A percentile compares a stretch with the other conserved stretches of the same genome.
Evolutionary conservation across 805 yeast genomes (phyloP).

Genomic region (Candida awuae): DNA sequence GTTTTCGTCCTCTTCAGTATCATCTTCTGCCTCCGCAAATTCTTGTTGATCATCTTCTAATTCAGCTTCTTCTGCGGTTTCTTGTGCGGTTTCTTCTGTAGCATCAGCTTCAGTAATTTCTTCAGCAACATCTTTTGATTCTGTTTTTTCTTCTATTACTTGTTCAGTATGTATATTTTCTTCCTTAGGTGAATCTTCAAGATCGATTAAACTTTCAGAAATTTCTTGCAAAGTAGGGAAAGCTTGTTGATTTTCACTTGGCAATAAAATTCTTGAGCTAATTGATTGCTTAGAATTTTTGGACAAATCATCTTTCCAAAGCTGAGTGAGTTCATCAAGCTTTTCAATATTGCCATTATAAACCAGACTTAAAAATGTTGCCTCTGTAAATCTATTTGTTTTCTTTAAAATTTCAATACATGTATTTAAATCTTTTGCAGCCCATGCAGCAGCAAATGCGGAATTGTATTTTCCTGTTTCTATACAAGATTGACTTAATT

Average conservation of each 20-base stretch:
- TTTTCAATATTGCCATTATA: conserved; percentile 44
- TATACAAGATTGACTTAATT: conserved; percentile 61
- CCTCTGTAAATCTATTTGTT: conserved; percentile 73
- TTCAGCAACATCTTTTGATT: conserved; percentile 12
- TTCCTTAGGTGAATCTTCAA: conserved; percentile 10
- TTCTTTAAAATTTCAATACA: conserved; percentile 59
- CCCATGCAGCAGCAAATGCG: conserved; percentile 90
- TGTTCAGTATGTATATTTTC: neutral
- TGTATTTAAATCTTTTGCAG: conserved; percentile 57
- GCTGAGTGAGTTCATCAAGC: conserved; percentile 38
- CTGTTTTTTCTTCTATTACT: conserved; percentile 13
- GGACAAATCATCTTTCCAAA: conserved; percentile 61
- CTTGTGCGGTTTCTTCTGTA: conserved; percentile 16
- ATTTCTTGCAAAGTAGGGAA: conserved; percentile 37
- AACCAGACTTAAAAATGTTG: conserved; percentile 69
- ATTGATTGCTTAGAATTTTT: conserved; percentile 45
- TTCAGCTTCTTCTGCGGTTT: conserved; percentile 11
- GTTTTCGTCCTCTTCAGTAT: conserved; percentile 11
- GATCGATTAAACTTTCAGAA: conserved; percentile 22
- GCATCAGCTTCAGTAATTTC: too few species aligned
- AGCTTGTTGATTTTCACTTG: conserved; percentile 28
- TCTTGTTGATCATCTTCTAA: conserved; percentile 3
- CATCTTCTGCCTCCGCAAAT: conserved; percentile 17
- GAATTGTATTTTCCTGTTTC: conserved; percentile 75
- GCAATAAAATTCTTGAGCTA: conserved; percentile 52